Evolutionary conservation across 2,329 filamentous ascomycete genomes (phyloP).

Genomic region (Tolypocladium amazonense): DNA sequence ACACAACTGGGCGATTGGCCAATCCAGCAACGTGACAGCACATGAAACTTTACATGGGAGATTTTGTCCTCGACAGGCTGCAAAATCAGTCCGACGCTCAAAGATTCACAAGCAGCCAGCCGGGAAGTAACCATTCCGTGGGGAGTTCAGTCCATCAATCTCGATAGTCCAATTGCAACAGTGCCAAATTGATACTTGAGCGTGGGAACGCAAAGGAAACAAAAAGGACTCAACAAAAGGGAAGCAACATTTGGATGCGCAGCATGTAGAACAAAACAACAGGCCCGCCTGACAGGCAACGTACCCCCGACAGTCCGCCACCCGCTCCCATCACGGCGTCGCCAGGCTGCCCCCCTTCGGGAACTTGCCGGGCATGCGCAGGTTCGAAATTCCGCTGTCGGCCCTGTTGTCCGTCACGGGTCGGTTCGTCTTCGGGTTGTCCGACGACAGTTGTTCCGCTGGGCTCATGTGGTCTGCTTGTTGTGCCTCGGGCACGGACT

Average conservation of each 20-base stretch:
- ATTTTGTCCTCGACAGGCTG: background rate
- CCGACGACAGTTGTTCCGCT: conserved; percentile 2
- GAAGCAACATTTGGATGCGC: background rate
- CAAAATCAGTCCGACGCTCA: background rate
- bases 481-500: conserved; percentile 7
- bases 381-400: conserved; percentile 46
- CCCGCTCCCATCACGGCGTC: conserved; percentile 8
- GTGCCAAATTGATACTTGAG: background rate
- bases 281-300: background rate
- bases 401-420: conserved; percentile 19
- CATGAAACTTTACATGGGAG: background rate
- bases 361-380: conserved; percentile 62
- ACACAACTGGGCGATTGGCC: background rate
- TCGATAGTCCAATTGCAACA: background rate
- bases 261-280: background rate
- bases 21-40: background rate
- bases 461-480: conserved; percentile 5
- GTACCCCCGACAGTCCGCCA: background rate
- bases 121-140: background rate
- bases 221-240: background rate
- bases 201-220: background rate
- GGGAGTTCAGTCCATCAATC: background rate
- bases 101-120: background rate
- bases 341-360: conserved; percentile 35
- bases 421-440: conserved; percentile 7